Evolutionary conservation across 2,329 filamentous ascomycete genomes (phyloP).

Genomic region (Helotiales sp.): DNA sequence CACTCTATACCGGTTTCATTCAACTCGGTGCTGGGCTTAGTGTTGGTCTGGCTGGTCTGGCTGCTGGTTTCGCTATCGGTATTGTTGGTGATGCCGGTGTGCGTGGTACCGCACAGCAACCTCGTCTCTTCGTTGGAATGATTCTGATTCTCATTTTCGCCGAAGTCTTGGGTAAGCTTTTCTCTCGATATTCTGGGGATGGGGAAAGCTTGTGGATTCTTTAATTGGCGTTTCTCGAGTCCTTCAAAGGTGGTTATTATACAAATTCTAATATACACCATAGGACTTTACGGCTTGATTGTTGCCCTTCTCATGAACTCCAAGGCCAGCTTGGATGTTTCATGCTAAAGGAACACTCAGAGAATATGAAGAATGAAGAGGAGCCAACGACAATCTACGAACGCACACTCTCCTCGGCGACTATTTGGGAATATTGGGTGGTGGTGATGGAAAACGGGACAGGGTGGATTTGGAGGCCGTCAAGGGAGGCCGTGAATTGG

Average conservation of each 20-base stretch:
- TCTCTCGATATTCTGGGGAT: not conserved
- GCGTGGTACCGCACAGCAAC: constrained; percentile 76
- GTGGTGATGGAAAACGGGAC: constrained; percentile 18
- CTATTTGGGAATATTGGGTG: constrained; percentile 39
- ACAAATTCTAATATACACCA: constrained; percentile 25
- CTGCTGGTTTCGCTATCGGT: constrained; percentile 85
- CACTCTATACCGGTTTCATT: constrained; percentile 83
- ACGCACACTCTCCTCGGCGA: constrained; percentile 37
- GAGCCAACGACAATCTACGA: constrained; percentile 38
- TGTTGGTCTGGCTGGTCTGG: constrained; percentile 82
- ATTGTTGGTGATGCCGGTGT: constrained; percentile 91
- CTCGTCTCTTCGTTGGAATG: constrained; percentile 76
- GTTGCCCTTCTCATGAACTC: constrained; percentile 99
- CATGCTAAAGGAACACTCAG: constrained; percentile 56
- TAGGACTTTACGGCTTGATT: constrained; percentile 98
- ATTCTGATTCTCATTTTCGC: constrained; percentile 86
- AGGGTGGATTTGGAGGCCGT: constrained; percentile 24
- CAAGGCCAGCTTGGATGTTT: constrained; percentile 71
- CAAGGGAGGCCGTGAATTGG: constrained; percentile 29
- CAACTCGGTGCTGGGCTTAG: constrained; percentile 83
- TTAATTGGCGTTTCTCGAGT: not conserved
- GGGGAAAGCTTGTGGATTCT: not conserved
- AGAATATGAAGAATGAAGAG: constrained; percentile 24
- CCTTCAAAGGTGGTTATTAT: too few species aligned
- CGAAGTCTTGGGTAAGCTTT: constrained; percentile 73